Percentiles rank a stretch among this genome's conserved stretches.
These are phyloP conservation scores for Pholiota adiposa DNA, from an alignment of 1,284 basidiomycete species.

Conservation along the genomic window DNA sequence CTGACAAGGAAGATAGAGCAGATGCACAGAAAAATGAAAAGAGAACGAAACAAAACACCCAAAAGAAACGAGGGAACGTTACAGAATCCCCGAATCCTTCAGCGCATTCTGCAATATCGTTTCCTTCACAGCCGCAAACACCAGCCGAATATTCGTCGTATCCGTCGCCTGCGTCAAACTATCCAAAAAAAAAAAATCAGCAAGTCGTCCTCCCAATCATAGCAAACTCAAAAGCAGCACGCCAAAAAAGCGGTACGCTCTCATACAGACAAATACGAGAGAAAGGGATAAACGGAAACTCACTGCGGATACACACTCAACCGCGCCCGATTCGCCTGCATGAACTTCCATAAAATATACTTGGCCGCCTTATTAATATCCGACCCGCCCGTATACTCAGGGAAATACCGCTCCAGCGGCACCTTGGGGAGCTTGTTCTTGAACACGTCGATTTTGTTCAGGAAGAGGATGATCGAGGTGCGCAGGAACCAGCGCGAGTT, in stretches of 20 bases:
- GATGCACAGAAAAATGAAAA: background rate
- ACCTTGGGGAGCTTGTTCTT: constrained; percentile 91
- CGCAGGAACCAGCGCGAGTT: constrained; percentile 98
- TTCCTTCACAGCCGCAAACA: constrained; percentile 97
- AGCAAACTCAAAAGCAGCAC: too few relatives aligned
- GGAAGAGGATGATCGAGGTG: constrained; percentile 90
- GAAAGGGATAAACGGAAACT: constrained; percentile 35
- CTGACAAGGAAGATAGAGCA: background rate
- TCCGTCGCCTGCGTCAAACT: constrained; percentile 85
- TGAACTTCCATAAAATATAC: constrained; percentile 97
- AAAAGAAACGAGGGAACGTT: constrained; percentile 7
- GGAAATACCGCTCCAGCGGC: constrained; percentile 89
- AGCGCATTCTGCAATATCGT: constrained; percentile 92
- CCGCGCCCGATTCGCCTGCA: constrained; percentile 90
- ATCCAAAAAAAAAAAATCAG: background rate
- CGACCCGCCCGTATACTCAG: constrained; percentile 92
- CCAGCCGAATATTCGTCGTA: constrained; percentile 83
- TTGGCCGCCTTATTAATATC: constrained; percentile 99
- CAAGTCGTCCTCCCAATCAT: too few relatives aligned
- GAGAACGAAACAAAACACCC: background rate
- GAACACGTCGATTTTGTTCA: constrained; percentile 98
- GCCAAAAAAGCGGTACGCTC: too few relatives aligned
- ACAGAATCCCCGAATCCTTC: constrained; percentile 82
- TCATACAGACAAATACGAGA: too few relatives aligned
- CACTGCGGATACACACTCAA: constrained; percentile 93